Evolutionary conservation across 306 rosid species (phyloP).

Genomic region (Prunus fruticosa): DNA sequence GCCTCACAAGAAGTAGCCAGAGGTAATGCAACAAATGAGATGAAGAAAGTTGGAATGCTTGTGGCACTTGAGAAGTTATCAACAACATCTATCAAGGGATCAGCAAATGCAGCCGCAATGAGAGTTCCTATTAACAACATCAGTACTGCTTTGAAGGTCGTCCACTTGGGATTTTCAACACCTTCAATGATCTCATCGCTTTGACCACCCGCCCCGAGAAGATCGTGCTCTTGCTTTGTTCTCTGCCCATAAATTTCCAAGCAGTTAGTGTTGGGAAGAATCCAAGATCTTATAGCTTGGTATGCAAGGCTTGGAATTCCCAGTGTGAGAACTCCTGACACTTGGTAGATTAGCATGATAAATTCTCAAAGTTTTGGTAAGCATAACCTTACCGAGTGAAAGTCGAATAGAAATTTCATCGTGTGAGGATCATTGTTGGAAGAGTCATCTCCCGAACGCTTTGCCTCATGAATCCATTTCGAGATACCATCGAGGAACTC

Average conservation of each 20-base stretch:
- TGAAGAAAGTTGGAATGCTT: constrained; percentile 85
- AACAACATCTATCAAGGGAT: constrained; percentile 86
- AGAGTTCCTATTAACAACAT: constrained; percentile 62
- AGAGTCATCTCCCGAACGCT: constrained; percentile 25
- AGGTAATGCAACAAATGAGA: constrained; percentile 82
- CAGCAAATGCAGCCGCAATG: constrained; percentile 82
- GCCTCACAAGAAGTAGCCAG: constrained; percentile 94
- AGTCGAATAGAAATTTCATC: constrained; percentile 38
- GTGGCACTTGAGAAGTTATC: constrained; percentile 90
- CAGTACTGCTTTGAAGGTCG: constrained; percentile 53
- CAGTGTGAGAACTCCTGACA: no score
- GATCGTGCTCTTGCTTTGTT: constrained; percentile 67
- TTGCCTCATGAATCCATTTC: constrained; percentile 59
- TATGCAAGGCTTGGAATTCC: no score
- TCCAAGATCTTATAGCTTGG: no score
- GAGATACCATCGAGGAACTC: constrained; percentile 62
- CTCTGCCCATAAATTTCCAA: constrained; percentile 47
- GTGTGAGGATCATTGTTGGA: constrained; percentile 52
- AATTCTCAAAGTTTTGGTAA: neutral
- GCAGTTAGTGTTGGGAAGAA: neutral
- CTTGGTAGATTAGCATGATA: no score
- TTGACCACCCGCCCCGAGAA: constrained; percentile 48
- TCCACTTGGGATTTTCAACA: constrained; percentile 34
- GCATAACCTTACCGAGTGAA: constrained; percentile 55
- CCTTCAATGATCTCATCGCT: constrained; percentile 48